Evolutionary conservation across 306 rosid genomes (phyloP).

Genomic region (Prunus salicina): DNA sequence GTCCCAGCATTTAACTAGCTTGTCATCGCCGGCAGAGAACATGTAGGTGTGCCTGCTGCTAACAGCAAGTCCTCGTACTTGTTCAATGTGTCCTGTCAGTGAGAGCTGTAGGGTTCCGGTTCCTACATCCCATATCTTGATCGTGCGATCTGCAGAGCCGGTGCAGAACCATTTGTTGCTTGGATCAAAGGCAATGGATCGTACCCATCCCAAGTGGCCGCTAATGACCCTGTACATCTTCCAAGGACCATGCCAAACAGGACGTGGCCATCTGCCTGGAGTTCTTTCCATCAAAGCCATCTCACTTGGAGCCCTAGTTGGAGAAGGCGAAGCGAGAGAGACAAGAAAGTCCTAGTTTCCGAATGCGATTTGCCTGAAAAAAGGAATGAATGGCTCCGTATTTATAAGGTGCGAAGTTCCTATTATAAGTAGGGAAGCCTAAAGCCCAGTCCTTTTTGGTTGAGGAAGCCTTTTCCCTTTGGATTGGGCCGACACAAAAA

Average conservation of each 20-base stretch:
- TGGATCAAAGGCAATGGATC: constrained; percentile 95
- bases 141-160: constrained; percentile 95
- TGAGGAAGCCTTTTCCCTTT: no score
- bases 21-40: constrained; percentile 99
- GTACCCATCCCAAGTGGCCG: constrained; percentile 98
- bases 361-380: no score
- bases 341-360: no score
- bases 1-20: constrained; percentile 99
- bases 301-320: no score
- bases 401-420: no score
- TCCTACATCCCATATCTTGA: constrained; percentile 97
- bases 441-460: no score
- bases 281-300: constrained; percentile 84
- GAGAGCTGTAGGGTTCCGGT: constrained; percentile 82
- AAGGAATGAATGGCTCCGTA: no score
- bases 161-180: constrained; percentile 96
- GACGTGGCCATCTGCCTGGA: constrained; percentile 96
- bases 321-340: no score
- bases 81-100: constrained; percentile 88
- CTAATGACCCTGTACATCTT: constrained; percentile 91
- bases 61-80: constrained; percentile 89
- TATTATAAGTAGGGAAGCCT: no score
- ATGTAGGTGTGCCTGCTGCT: constrained; percentile 84
- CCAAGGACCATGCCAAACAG: constrained; percentile 95
- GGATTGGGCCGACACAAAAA: no score